Base-by-base conservation (phyloP, 2,329 filamentous ascomycete species). In the Tolypocladium sp. region DNA sequence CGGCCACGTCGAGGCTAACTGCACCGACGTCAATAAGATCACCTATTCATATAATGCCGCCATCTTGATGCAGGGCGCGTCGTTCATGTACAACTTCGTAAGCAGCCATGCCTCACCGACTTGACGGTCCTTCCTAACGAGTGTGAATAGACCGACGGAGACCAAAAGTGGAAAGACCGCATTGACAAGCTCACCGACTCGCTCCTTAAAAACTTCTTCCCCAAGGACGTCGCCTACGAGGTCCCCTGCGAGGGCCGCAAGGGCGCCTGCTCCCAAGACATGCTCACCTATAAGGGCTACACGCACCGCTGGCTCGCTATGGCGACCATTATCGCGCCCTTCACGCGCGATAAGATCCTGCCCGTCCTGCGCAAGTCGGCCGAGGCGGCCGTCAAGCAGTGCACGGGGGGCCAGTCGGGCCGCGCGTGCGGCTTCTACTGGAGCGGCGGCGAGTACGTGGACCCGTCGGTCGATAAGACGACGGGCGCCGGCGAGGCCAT, bases 231-330 rank as follows among this genome's bases (percentile, higher is more conserved):
- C 63, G 84, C 88, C 65, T 84, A 76, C 59, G 90, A 93, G 71
- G 73, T 83, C 3, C 77, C 84, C 15, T 93, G 90, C 73, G 88
- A 91, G 64, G 66, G 68, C 40, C 65, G 69, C 33, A 73, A 78
- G 3, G 73, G 68, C 25, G 79, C 74, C 25, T 93, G 90, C 76
- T 86, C 86, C 60, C 78, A 82, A 54, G 90, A 93, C 66, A 89
- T 91, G 78, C 73, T 83, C 60, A 83, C 84, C 1, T 92, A 88
- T 81, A 90, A 90, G 72, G 87, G 87, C 46, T 86, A 87, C 60
- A 76, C n/a, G n/a, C n/a, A n/a, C n/a, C n/a, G n/a, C n/a, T n/a
- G n/a, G 84, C 76, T 91, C 64, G 78, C 82, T 3, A 77, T 81
- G 27, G 78, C 82, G 1, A 80, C 82, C 2, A 79, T 87, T 64